Base-by-base conservation (phyloP, 2,329 filamentous ascomycete species). In the Byssoonygena ceratinophila region DNA sequence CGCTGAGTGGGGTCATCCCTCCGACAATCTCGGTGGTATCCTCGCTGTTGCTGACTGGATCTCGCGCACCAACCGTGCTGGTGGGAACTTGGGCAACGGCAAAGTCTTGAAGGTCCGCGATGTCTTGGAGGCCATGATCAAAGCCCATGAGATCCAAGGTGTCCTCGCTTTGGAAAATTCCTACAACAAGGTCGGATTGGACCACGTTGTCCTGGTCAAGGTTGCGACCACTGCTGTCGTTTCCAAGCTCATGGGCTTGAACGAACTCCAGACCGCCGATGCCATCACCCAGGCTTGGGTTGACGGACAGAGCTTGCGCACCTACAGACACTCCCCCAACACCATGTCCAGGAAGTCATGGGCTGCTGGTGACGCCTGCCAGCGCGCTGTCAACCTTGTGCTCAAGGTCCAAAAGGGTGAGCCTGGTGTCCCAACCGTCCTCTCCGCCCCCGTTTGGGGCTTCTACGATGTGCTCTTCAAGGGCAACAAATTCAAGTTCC, bases 281-380 rank as follows among this genome's bases (percentile, higher is more conserved):
- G 91, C 89, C 60, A 86, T 98, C 64, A 92, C 89, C 54, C 92
- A 98, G 74, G 92, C 92, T 53, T 98, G 90, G 85, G 89, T 94
- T 58, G 92, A 98, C 68, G 92, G 92, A 53, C 91, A 97, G 77
- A 85, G 83, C 66, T 80, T 98, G 75, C 86, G 92, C 60, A 98
- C 92, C 57, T 98, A 98, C 81, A 82, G 92, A 63, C 92, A 98
- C 77, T 82, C 87, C 47, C 92, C 92, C 64, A 98, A 98, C 79
- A 97, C 92, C 76, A 98, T 98, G 92, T 96, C 90, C 55, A 83
- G 92, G 68, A 98, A 98, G 79, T 96, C 90, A 14, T 98, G 92
- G 92, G 92, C 92, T 64, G 92, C 92, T 58, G 92, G 92, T 73
- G 92, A 98, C 67, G 92, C 92, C 59, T 98, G 92, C 77, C 88